phyloP scores from a whole-genome alignment of 257 asterid species.

The Solanum pimpinellifolium region DNA sequence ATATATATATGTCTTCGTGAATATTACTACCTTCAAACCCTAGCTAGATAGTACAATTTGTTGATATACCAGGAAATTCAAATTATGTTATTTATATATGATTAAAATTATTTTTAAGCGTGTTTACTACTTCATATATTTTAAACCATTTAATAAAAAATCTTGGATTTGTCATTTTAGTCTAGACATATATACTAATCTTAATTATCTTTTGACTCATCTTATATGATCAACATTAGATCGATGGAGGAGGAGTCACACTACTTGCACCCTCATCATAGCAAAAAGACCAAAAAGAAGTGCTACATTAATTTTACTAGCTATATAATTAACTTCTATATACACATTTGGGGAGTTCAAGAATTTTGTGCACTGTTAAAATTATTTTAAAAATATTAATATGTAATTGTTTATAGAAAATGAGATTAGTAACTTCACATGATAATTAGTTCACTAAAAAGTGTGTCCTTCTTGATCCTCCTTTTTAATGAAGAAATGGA shows the following conservation, averaged over 20 bases:
- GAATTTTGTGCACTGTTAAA: background rate
- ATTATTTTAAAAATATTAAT: background rate
- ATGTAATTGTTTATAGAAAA: background rate
- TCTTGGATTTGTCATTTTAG: background rate
- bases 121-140: background rate
- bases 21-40: slow-evolving; percentile 9
- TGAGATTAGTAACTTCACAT: background rate
- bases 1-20: background rate
- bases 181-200: background rate
- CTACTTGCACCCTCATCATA: background rate
- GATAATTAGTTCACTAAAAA: background rate
- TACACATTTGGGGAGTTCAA: background rate
- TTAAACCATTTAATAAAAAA: too few species aligned
- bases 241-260: background rate
- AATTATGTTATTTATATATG: too few species aligned
- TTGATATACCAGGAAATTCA: background rate
- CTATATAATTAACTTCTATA: background rate
- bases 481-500: background rate
- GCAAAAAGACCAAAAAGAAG: background rate
- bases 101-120: background rate
- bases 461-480: background rate
- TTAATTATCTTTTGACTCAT: background rate
- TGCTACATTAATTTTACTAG: background rate
- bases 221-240: background rate
- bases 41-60: slow-evolving; percentile 10